Percentiles rank a stretch among this genome's conserved stretches.
Evolutionary conservation across 108 stramenopile species (phyloP).

Genomic region (Cyclostephanos tholiformis): DNA sequence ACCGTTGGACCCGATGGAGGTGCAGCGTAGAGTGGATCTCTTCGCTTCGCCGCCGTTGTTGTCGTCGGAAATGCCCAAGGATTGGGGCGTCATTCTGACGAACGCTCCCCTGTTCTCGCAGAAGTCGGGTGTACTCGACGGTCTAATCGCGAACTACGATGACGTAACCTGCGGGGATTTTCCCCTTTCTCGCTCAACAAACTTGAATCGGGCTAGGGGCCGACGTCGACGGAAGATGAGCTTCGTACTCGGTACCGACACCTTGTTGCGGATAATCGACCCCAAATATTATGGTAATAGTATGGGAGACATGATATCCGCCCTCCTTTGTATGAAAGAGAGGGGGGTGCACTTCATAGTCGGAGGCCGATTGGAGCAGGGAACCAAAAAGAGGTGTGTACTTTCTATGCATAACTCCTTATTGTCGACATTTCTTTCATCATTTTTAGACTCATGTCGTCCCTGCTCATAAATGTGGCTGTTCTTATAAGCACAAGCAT

Average conservation of each 20-base stretch:
- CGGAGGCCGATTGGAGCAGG: conserved; percentile 75
- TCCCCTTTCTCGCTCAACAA: not conserved
- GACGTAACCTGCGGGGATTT: too few relatives aligned
- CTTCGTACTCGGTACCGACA: conserved; percentile 91
- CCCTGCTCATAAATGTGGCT: not conserved
- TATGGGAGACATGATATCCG: conserved; percentile 54
- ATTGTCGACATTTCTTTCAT: not conserved
- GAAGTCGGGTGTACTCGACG: conserved; percentile 55
- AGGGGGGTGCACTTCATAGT: conserved; percentile 75
- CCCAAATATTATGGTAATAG: conserved; percentile 87
- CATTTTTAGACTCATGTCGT: not conserved
- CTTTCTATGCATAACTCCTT: not conserved
- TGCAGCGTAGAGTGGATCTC: conserved; percentile 51
- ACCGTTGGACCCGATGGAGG: conserved; percentile 60
- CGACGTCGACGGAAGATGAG: conserved; percentile 38
- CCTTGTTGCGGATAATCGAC: conserved; percentile 81
- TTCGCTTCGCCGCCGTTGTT: conserved; percentile 49
- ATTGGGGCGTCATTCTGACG: conserved; percentile 84
- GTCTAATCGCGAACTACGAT: conserved; percentile 21
- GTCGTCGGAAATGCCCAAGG: conserved; percentile 52
- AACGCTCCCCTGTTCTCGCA: conserved; percentile 76
- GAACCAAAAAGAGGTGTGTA: conserved; percentile 31
- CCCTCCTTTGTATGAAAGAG: conserved; percentile 57
- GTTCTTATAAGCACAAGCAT: not conserved
- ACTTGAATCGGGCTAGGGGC: not conserved